Evolutionary conservation across 2,329 filamentous ascomycete species (phyloP), one percentile per base, ranked within the genome.

Genomic region (Hypoxylon sp.): DNA sequence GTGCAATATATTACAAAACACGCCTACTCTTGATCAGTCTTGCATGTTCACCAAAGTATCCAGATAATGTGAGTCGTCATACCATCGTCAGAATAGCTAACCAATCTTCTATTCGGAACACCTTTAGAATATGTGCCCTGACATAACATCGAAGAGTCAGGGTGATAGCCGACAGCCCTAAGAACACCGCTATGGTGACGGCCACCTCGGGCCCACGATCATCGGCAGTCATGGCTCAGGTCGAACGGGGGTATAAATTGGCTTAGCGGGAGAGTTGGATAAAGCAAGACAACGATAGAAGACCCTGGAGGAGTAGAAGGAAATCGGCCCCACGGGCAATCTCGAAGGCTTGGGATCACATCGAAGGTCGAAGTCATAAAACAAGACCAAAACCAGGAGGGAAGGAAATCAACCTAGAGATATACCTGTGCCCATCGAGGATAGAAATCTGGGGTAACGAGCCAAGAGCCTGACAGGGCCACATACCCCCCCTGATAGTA

Each of bases 111-210:
- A 49, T 29, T 19, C 58, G 51, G 32, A 67, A 67, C 6, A 53
- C 31, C 30, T 61, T 66, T 17, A 66, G 34, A 6, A 66, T 45
- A 23, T 38, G 53, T 7, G 56, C 27, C 20, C 62, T 55, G 7
- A 66, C 63, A 58, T 65, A 67, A 49, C 65, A 67, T 29, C 65
- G 57, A 15, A 67, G 59, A 16, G 54, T 45, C 21, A 67, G 58
- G 15, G 59, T 58, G 27, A 66, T 30, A 3, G 49, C 36, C 12
- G 61, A 52, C 8, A 65, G 13, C 5, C 53, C 60, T n/a, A 63
- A 42, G 21, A 61, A 59, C 3, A 51, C 15, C 13, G 44, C 13
- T 1, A 60, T 51, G 9, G 58, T 36, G 13, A 38, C 25, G 13
- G 54, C 63, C 23, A 65, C 48, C 55, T 62, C 49, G n/a, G 61